Evolutionary conservation across 202 grass and related monocot genomes (phyloP), one percentile per base, ranked within the genome.

Genomic region (Hordeum pubiflorum): DNA sequence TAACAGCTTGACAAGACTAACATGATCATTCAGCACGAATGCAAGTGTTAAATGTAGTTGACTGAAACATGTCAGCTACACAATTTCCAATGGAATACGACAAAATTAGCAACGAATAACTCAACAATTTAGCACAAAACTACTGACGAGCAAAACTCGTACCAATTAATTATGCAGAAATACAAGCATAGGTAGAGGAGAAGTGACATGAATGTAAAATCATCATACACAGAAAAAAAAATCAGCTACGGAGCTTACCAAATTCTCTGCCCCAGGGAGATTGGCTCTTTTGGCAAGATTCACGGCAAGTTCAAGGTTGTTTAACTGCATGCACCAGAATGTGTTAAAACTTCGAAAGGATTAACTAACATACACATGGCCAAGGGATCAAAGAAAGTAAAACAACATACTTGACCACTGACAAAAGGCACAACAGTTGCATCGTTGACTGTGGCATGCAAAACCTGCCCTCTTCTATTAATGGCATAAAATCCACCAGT

Each of bases 231-330:
- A 24, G 14, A 76, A 31, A 8, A 8, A 8, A 8, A 59, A 44
- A 87, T 3, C 39, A 60, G 33, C 39, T 41, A 46, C 32, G 24
- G 77, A 58, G 31, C 63, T 75, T 89, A 94, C 94, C 81, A 97
- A 86, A 65, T 97, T 97, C 78, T 97, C 91, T 50, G 94, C 94
- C 7, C 94, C 91, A 37, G 94, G 94, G 80, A 97, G 94, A 60
- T 97, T 97, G 79, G 91, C 94, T 85, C 94, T 90, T 85, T 93
- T 97, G 7, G 94, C 94, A 6, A 97, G 94, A 93, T 97, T 94
- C 20, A 97, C 91, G 79, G 94, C 91, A 24, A 97, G 89, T 86
- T 97, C 94, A 64, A 97, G 78, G 72, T 97, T 97, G 84, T 94
- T 97, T 67, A 98, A 83, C 92, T 94, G 84, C 41, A 76, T 69